phyloP scores from a whole-genome alignment of 2,329 filamentous ascomycete species.

The Geosmithia morbida region DNA sequence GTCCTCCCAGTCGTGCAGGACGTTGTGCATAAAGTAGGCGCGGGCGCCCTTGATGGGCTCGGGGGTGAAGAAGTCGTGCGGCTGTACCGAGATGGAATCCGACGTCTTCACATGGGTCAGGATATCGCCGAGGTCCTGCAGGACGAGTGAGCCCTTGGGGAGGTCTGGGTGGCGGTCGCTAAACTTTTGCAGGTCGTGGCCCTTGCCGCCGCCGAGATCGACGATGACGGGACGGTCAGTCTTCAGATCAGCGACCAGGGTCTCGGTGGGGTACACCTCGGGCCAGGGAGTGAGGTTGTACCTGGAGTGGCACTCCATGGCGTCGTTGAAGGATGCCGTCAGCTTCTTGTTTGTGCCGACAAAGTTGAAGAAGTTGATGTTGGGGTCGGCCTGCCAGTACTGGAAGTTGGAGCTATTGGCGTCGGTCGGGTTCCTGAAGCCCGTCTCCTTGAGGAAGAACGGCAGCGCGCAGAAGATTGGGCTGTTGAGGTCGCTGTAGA shows the following conservation, averaged over 20 bases:
- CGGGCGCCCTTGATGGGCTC: conserved; percentile 25
- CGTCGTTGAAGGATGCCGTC: conserved; percentile 18
- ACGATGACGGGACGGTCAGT: conserved; percentile 12
- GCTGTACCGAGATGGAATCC: conserved; percentile 17
- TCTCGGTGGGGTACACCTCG: conserved; percentile 16
- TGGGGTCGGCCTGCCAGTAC: conserved; percentile 13
- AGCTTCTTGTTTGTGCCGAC: conserved; percentile 14
- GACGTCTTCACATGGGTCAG: conserved; percentile 15
- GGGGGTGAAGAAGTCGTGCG: conserved; percentile 28
- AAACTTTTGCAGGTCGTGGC: conserved; percentile 19
- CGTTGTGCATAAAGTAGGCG: conserved; percentile 23
- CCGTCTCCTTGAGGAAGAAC: conserved; percentile 14
- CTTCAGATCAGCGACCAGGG: conserved; percentile 10
- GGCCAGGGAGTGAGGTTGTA: conserved; percentile 13
- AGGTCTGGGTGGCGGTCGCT: conserved; percentile 16
- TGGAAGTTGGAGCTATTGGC: conserved; percentile 16
- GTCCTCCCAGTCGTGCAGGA: conserved; percentile 25
- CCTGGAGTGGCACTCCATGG: conserved; percentile 19
- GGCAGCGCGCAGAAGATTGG: conserved; percentile 16
- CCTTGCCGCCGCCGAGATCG: conserved; percentile 19
- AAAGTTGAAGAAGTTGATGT: conserved; percentile 12
- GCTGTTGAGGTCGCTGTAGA: conserved; percentile 17
- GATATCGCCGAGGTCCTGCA: conserved; percentile 31
- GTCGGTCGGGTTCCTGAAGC: conserved; percentile 12
- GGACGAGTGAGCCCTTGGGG: conserved; percentile 23